Evolutionary conservation across 2,329 filamentous ascomycete genomes (phyloP), one percentile per base, ranked within the genome.

Genomic region (Epichloe sibirici): DNA sequence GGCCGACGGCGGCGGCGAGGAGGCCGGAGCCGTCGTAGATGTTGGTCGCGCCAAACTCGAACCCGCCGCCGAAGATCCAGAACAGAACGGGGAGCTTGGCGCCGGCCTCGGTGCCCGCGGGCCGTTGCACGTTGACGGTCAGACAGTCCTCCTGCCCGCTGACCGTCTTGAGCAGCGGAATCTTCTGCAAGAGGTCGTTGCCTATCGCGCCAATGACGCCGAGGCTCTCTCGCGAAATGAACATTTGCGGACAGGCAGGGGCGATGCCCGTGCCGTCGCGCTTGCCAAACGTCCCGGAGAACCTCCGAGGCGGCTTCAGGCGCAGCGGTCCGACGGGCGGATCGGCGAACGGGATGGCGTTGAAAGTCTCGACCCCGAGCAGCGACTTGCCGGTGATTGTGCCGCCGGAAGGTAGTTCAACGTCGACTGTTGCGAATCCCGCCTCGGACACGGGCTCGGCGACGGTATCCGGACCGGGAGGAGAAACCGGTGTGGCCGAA

Each of bases 321-420:
- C 88, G 81, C 25, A 88, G 71, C 3, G 72, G 64, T 0, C 83
- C 85, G 0, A 78, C 74, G 0, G 87, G 87, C 1, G 85, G 76
- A 56, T 87, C 72, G 2, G 86, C 86, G 61, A 82, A 93, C 3
- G 86, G 87, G 52, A 93, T 88, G 23, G 83, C 86, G 52, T 77
- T 81, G 70, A 88, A 90, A 28, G 73, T 78, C 53, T 91, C 86
- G 21, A 88, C 74, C 28, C 68, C 66, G 3, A 64, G 60, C 2
- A 65, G 54, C n/a, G 62, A 54, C 58, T 67, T 52, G 39, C 81
- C 81, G 43, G 76, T 63, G 37, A 86, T 68, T 4, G 76, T 83
- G 45, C 79, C 82, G 39, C 79, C 82, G 44, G 76, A 73, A 1
- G 74, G 66, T 38, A 82, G 75, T 15, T 73, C 67, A 48, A 83